Evolutionary conservation across 2,329 filamentous ascomycete species (phyloP), one percentile per base, ranked within the genome.

Genomic region (Colletotrichum navitas): DNA sequence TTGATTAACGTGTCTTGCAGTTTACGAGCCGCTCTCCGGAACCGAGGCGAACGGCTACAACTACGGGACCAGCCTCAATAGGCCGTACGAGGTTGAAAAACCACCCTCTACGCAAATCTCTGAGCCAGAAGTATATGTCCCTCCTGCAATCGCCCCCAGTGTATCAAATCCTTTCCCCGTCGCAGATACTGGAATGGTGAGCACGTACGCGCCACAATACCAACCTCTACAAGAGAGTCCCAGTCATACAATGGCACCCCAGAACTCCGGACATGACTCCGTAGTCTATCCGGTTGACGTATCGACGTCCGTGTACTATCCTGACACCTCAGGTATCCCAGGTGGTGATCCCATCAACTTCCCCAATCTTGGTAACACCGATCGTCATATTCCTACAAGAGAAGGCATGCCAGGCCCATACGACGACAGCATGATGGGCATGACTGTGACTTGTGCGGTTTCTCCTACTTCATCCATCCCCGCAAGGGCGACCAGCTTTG

Each of bases 241-340:
- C 7, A 64, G 66, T 68, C 26, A 71, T 77, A 52, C 79, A 24
- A 41, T 72, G 56, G 34, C 55, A 3, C 43, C 51, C 21, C 66
- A 80, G 54, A 78, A 75, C 60, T 79, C 79, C 26, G 79, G 77
- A 43, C 74, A 77, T 59, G 83, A 85, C 66, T 78, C 76, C 52
- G 82, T 84, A 83, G 77, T 83, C n/a, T 85, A 85, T 71, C 80
- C 80, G 11, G 74, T 71, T 6, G 66, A 72, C 51, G 66, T 77
- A 24, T 55, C 79, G 24, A 71, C 73, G 29, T 74, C 76, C 18
- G 71, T 74, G 32, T 80, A 78, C 64, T 76, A 76, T 60, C 65
- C 61, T 10, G 63, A 74, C 32, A 74, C 72, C 36, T 26, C 67
- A 3, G 58, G 45, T 41, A 49, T 56, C 24, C 11, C 36, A 24